Percentiles rank a stretch among this genome's conserved stretches.
phyloP scores from a whole-genome alignment of 305 asterid genomes.

The Fraxinus latifolia region DNA sequence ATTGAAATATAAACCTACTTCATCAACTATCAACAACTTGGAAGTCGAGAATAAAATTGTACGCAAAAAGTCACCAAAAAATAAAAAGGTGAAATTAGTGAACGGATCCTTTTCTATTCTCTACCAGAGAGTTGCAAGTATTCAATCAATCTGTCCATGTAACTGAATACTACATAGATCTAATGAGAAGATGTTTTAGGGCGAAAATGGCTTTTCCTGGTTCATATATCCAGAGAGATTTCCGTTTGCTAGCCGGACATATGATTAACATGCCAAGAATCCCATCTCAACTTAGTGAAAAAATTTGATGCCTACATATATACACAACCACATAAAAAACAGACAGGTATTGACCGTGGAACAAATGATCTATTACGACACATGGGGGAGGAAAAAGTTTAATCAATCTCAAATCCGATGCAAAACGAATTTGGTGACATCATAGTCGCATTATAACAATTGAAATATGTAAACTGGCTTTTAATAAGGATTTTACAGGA shows the following conservation, averaged over 20 bases:
- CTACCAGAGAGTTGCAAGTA: background rate
- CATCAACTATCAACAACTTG: background rate
- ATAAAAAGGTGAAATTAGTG: background rate
- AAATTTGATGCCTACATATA: background rate
- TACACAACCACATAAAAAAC: background rate
- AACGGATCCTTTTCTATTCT: background rate
- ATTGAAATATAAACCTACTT: constrained; percentile 15
- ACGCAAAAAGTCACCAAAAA: background rate
- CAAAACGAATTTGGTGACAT: background rate
- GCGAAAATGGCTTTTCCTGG: background rate
- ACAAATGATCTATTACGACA: background rate
- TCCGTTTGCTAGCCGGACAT: background rate
- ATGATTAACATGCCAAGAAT: background rate
- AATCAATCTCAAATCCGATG: background rate
- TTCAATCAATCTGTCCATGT: background rate
- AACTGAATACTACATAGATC: background rate
- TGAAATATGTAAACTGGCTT: background rate
- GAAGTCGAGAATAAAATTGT: background rate
- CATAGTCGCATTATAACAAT: background rate
- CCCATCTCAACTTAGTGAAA: background rate
- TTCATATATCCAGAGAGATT: background rate
- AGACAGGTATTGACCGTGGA: background rate
- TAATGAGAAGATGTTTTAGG: background rate
- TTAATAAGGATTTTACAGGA: background rate
- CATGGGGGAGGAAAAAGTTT: background rate